Evolutionary conservation across 129 eudicot genomes (phyloP).

Genomic region (Logfia minima): DNA sequence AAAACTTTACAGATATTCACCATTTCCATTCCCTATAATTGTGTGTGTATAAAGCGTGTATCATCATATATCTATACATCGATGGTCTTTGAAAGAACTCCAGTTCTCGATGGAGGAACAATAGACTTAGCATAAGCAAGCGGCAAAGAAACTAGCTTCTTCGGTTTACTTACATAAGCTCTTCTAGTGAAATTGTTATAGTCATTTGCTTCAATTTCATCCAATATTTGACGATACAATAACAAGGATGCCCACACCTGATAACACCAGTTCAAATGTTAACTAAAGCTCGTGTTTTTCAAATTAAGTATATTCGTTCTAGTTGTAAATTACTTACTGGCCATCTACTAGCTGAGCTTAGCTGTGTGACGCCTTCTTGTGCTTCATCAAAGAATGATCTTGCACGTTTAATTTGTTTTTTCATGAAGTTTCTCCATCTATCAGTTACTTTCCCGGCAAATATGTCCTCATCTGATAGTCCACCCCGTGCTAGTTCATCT

Average conservation of each 20-base stretch:
- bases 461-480: slow-evolving; percentile 94
- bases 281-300: not conserved
- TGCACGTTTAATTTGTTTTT: slow-evolving; percentile 87
- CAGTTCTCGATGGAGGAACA: slow-evolving; percentile 53
- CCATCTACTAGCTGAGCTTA: slow-evolving; percentile 97
- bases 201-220: slow-evolving; percentile 95
- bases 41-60: slow-evolving; percentile 2
- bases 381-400: slow-evolving; percentile 92
- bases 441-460: slow-evolving; percentile 95
- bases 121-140: slow-evolving; percentile 85
- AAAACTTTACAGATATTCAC: slow-evolving; percentile 34
- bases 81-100: slow-evolving; percentile 30
- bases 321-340: slow-evolving; percentile 59
- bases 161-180: slow-evolving; percentile 87
- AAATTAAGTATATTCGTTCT: not conserved
- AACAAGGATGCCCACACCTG: slow-evolving; percentile 98
- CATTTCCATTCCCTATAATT: slow-evolving; percentile 29
- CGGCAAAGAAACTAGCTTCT: slow-evolving; percentile 79
- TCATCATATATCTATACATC: slow-evolving; percentile 25
- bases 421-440: slow-evolving; percentile 94
- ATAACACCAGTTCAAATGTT: slow-evolving; percentile 20
- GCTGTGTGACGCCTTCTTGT: slow-evolving; percentile 82
- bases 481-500: slow-evolving; percentile 89
- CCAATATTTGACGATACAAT: slow-evolving; percentile 78
- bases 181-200: slow-evolving; percentile 88